phyloP scores from a whole-genome alignment of 768 basidiomycete genomes.

The Lentinula guzmanii region DNA sequence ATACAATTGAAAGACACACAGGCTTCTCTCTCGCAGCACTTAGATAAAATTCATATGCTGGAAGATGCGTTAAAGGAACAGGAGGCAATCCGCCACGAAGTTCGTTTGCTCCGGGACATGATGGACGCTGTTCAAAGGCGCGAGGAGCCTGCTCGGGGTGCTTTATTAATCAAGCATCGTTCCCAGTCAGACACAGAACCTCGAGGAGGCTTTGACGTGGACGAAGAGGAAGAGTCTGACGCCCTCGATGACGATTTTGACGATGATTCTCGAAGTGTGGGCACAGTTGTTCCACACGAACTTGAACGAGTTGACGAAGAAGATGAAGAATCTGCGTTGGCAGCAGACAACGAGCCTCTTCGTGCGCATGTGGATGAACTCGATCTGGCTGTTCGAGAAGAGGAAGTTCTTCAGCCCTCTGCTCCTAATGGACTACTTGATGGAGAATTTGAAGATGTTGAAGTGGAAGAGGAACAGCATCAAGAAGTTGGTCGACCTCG shows the following conservation, averaged over 20 bases:
- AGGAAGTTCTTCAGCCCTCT: background rate
- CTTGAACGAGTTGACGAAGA: slow-evolving; percentile 72
- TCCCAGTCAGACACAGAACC: slow-evolving; percentile 8
- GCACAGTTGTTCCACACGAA: slow-evolving; percentile 64
- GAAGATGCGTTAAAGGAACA: slow-evolving; percentile 83
- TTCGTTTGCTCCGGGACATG: slow-evolving; percentile 63
- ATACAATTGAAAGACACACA: slow-evolving; percentile 83
- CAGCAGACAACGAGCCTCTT: slow-evolving; percentile 10
- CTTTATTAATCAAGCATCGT: background rate
- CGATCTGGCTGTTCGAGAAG: background rate
- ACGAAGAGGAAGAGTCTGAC: slow-evolving; percentile 22
- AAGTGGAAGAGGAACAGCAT: slow-evolving; percentile 26
- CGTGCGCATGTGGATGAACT: background rate
- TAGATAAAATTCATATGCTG: slow-evolving; percentile 77
- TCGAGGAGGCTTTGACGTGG: slow-evolving; percentile 24
- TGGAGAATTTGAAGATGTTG: slow-evolving; percentile 5
- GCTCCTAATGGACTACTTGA: background rate
- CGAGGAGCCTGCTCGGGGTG: slow-evolving; percentile 20
- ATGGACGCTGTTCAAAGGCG: slow-evolving; percentile 56
- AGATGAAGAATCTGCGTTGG: slow-evolving; percentile 50
- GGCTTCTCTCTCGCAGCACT: slow-evolving; percentile 63
- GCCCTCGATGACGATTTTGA: slow-evolving; percentile 41
- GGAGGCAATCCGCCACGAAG: slow-evolving; percentile 75
- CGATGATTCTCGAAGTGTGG: slow-evolving; percentile 67
- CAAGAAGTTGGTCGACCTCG: slow-evolving; percentile 53